Evolutionary conservation across 495 filamentous ascomycete genomes (phyloP), one percentile per base, ranked within the genome.

Genomic region (Cercophora samala): DNA sequence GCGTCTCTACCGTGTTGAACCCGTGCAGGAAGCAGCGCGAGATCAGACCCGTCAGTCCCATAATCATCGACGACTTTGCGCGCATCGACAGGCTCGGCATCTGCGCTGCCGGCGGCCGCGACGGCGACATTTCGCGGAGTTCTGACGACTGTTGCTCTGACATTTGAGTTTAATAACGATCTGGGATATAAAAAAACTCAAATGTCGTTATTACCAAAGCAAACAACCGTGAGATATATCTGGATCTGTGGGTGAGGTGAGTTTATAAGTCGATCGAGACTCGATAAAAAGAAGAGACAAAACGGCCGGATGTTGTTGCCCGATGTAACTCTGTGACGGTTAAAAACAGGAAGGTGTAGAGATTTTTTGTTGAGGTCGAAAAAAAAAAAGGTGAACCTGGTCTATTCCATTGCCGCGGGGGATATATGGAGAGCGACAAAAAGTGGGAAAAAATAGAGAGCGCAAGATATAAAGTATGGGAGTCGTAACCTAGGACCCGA

Each of bases 1-100:
- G 81, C 1, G 88, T 84, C 69, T 95, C 88, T 23, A 83, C 82
- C 2, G 76, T 75, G 68, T 85, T 87, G 65, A 87, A 70, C 0
- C 82, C 79, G 62, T 79, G 83, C 37, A 85, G 63, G 64, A 84
- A 84, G 1, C 59, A 67, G 37, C 77, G 75, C 0, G 76, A 83
- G 0, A 83, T 42, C 19, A 80, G 46, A 25, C 79, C 79, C 0
- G 82, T 84, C 37, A 82, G 32, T 69, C 85, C 84, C 84, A 88
- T 87, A 18, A 84, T 71, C 59, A 82, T 60, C 37, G 83, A 76
- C 18, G 86, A 86, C n/a, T 76, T 76, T 62, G 83, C 73, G 54
- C 85, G 84, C 84, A 80, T 80, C 77, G 82, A 78, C 19, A 85
- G 78, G 70, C 78, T 82, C 6, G 85, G 85, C 67, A 69, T 73